phyloP scores from a whole-genome alignment of 2,329 filamentous ascomycete species.

The Colletotrichum tanaceti region DNA sequence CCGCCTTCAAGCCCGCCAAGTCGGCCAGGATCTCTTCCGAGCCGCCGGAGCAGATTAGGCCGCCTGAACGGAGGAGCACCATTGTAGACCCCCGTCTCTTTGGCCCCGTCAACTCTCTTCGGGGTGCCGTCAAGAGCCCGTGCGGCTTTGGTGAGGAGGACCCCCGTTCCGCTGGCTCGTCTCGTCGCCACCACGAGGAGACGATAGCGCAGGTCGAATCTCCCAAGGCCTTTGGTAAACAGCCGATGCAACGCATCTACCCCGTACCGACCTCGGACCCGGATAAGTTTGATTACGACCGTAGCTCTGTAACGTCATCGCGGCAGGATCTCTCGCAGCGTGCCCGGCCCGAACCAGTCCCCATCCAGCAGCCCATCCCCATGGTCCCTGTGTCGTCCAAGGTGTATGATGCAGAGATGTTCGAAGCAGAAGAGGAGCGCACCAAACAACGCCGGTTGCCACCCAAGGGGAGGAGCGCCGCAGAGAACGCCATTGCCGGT shows the following conservation, averaged over 20 bases:
- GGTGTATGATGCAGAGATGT: conserved; percentile 68
- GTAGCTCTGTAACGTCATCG: conserved; percentile 60
- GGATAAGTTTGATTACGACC: conserved; percentile 67
- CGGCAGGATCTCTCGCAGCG: conserved; percentile 54
- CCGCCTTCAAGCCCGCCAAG: conserved; percentile 44
- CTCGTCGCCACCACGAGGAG: conserved; percentile 51
- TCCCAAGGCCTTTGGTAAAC: conserved; percentile 46
- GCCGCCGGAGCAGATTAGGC: conserved; percentile 38
- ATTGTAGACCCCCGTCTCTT: conserved; percentile 69
- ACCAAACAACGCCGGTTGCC: conserved; percentile 47
- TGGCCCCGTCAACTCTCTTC: conserved; percentile 71
- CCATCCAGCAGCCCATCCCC: conserved; percentile 88
- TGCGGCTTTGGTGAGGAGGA: conserved; percentile 63
- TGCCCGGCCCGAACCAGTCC: conserved; percentile 68
- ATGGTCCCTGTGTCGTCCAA: conserved; percentile 76
- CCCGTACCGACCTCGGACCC: conserved; percentile 76
- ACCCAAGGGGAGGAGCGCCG: conserved; percentile 55
- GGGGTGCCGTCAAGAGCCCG: conserved; percentile 65
- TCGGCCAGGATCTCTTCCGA: conserved; percentile 36
- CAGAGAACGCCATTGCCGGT: conserved; percentile 60
- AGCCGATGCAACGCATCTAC: conserved; percentile 70
- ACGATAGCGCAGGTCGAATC: conserved; percentile 51
- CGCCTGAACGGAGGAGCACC: conserved; percentile 49
- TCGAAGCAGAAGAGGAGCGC: conserved; percentile 51
- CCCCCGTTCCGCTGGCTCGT: conserved; percentile 46